A percentile compares a stretch with the other conserved stretches of the same genome.
These are phyloP conservation scores for Rubia tinctorum DNA, from an alignment of 305 asterid species.

Conservation along the genomic window DNA sequence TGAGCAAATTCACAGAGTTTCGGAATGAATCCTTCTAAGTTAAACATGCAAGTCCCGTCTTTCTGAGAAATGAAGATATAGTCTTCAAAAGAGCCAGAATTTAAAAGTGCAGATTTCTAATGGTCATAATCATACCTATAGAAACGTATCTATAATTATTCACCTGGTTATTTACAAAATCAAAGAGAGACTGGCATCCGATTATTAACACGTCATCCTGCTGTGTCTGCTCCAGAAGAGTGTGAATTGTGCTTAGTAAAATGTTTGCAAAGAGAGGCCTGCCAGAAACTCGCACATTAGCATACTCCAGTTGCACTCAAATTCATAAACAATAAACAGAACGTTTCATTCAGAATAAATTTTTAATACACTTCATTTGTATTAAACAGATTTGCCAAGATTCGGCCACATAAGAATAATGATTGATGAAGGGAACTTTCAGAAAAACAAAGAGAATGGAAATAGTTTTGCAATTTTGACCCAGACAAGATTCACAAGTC, in stretches of 20 bases:
- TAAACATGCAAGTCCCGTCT: slow-evolving; percentile 94
- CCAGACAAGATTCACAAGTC: not conserved
- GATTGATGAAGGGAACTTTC: not conserved
- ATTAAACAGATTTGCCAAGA: not conserved
- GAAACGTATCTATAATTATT: slow-evolving; percentile 13
- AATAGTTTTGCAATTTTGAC: not conserved
- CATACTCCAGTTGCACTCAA: not conserved
- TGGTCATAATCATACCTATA: not conserved
- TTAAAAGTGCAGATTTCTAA: not conserved
- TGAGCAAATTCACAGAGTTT: slow-evolving; percentile 92
- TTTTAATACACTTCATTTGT: not conserved
- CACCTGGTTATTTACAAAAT: slow-evolving; percentile 97
- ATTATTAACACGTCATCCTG: slow-evolving; percentile 76
- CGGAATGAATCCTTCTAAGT: slow-evolving; percentile 88
- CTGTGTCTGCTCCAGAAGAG: slow-evolving; percentile 81
- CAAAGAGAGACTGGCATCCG: slow-evolving; percentile 90
- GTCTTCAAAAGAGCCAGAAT: slow-evolving; percentile 4
- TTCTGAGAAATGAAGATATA: slow-evolving; percentile 49
- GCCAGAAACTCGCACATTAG: slow-evolving; percentile 26
- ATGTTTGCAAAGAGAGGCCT: slow-evolving; percentile 97
- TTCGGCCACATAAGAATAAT: not conserved
- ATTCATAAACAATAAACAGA: not conserved
- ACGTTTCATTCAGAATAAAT: not conserved
- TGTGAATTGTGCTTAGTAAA: slow-evolving; percentile 66
- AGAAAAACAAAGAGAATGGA: not conserved